Evolutionary conservation across 202 grass and related monocot genomes (phyloP).

Genomic region (Carex sylvatica): DNA sequence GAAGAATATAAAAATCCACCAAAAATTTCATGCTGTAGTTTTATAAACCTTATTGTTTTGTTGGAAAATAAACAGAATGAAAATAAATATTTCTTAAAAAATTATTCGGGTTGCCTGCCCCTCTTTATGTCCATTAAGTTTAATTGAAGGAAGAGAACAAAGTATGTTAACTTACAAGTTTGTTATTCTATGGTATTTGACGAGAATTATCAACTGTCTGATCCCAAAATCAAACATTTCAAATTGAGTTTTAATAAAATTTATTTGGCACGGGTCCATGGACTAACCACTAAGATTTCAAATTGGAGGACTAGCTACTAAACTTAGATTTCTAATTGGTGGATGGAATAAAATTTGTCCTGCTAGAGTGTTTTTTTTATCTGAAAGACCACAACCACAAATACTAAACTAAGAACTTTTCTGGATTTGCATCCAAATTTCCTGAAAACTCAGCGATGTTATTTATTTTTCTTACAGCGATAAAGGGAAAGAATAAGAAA

Average conservation of each 20-base stretch:
- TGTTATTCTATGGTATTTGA: neutral
- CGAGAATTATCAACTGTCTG: neutral
- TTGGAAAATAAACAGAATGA: neutral
- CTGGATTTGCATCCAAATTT: neutral
- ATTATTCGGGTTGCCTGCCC: neutral
- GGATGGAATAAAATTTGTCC: neutral
- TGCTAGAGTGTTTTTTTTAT: neutral
- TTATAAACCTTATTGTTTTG: neutral
- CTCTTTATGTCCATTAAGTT: neutral
- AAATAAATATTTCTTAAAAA: neutral
- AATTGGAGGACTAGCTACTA: neutral
- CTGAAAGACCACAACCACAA: neutral
- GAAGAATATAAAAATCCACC: neutral
- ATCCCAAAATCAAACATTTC: neutral
- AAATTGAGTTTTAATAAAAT: conserved; percentile 1
- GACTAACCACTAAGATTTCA: neutral
- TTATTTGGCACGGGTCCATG: neutral
- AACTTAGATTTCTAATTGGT: neutral
- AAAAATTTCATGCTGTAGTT: neutral
- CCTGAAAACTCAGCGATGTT: neutral
- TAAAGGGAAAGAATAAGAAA: neutral
- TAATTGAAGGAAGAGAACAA: neutral
- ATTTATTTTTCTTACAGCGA: neutral
- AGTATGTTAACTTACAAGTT: neutral
- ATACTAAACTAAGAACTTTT: neutral